Evolutionary conservation across 345 rosid genomes (phyloP).

Genomic region (Excoecaria cochinchinensis): DNA sequence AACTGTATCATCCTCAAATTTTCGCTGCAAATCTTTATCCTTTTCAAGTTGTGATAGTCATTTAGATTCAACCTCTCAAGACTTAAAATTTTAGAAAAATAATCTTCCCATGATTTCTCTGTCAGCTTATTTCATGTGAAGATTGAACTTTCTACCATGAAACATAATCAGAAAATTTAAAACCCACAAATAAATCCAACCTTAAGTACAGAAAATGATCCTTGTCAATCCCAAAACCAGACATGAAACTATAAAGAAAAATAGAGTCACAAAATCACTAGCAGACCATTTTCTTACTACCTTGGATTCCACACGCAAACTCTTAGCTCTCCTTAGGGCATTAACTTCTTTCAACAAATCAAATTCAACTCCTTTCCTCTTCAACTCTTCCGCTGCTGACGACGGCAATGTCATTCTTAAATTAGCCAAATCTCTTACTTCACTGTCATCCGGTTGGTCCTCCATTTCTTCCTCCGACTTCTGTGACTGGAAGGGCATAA

Average conservation of each 20-base stretch:
- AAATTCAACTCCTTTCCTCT: slow-evolving; percentile 83
- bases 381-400: slow-evolving; percentile 73
- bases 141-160: neutral
- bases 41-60: too few species aligned
- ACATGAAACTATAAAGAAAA: slow-evolving; percentile 75
- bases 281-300: slow-evolving; percentile 79
- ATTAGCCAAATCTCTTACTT: slow-evolving; percentile 42
- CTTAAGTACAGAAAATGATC: slow-evolving; percentile 61
- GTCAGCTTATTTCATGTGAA: too few species aligned
- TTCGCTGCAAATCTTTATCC: too few species aligned
- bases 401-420: slow-evolving; percentile 52
- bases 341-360: slow-evolving; percentile 94
- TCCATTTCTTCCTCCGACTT: slow-evolving; percentile 31
- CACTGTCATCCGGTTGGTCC: slow-evolving; percentile 66
- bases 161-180: neutral
- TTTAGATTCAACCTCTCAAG: too few species aligned
- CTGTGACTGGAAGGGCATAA: slow-evolving; percentile 63
- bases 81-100: too few species aligned
- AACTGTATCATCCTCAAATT: too few species aligned
- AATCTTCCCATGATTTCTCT: too few species aligned
- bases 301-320: slow-evolving; percentile 69
- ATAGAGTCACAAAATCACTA: slow-evolving; percentile 68
- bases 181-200: too few species aligned
- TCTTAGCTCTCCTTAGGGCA: slow-evolving; percentile 90
- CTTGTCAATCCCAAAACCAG: slow-evolving; percentile 74